phyloP scores from a whole-genome alignment of 2,329 filamentous ascomycete genomes.

The Pseudopyrenochaeta lycopersici region DNA sequence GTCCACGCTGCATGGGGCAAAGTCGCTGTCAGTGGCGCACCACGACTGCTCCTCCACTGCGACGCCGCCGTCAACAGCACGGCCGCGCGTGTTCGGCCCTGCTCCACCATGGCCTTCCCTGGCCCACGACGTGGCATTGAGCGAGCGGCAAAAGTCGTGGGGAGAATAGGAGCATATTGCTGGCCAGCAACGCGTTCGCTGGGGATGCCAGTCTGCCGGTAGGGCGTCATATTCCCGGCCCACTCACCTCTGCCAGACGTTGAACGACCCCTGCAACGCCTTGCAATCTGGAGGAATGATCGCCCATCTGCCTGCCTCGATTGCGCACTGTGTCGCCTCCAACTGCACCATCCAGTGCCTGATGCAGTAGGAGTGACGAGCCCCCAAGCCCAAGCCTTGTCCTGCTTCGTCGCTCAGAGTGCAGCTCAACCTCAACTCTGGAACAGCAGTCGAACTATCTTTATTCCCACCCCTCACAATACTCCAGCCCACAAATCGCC shows the following conservation, averaged over 20 bases:
- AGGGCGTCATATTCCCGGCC: neutral
- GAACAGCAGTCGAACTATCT: neutral
- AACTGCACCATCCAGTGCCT: constrained; percentile 5
- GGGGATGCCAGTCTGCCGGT: neutral
- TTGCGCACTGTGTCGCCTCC: neutral
- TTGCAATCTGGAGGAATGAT: neutral
- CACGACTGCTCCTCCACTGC: neutral
- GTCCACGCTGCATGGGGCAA: neutral
- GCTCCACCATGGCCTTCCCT: neutral
- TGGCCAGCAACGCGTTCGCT: neutral
- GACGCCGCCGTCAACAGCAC: neutral
- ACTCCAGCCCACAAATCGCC: neutral
- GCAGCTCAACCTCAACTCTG: neutral
- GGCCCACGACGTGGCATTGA: neutral
- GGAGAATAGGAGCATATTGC: neutral
- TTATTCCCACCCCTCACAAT: constrained; percentile 1
- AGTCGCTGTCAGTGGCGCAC: neutral
- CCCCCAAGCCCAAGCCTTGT: too few relatives aligned
- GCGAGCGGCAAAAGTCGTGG: neutral
- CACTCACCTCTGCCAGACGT: too few relatives aligned
- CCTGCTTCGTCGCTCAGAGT: too few relatives aligned
- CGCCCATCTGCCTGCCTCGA: neutral
- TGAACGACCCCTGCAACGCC: neutral
- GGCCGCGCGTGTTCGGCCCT: neutral
- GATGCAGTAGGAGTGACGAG: constrained; percentile 3